Conservation (phyloP, 768 basidiomycete species). For the Leccinum truebloodii region DNA sequence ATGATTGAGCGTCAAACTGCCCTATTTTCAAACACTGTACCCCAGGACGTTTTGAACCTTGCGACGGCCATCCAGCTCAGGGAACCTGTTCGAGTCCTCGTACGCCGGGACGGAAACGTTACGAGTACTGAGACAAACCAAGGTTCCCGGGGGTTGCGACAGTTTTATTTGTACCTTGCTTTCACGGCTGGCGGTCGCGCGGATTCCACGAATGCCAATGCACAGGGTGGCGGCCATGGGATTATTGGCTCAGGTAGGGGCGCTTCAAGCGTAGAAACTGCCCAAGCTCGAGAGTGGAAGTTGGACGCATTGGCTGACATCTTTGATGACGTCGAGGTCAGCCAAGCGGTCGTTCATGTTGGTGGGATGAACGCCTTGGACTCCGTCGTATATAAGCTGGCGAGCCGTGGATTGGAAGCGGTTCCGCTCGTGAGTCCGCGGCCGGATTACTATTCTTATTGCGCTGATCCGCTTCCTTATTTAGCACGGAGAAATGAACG, state of each 20-base stretch:
- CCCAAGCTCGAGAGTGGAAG: constrained; percentile 92
- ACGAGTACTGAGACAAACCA: constrained; percentile 67
- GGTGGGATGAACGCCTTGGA: constrained; percentile 87
- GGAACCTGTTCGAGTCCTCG: constrained; percentile 97
- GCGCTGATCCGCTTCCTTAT: constrained; percentile 16
- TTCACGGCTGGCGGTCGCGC: constrained; percentile 85
- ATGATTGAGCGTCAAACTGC: constrained; percentile 84
- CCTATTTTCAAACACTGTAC: constrained; percentile 97
- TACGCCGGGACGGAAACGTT: constrained; percentile 86
- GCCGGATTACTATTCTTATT: background rate
- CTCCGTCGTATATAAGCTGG: constrained; percentile 87
- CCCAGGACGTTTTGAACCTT: constrained; percentile 95
- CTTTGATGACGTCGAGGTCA: constrained; percentile 82
- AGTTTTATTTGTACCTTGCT: constrained; percentile 95
- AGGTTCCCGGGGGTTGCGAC: constrained; percentile 82
- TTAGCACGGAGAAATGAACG: constrained; percentile 93
- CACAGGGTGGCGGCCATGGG: constrained; percentile 64
- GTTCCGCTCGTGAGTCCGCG: constrained; percentile 74
- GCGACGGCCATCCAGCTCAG: constrained; percentile 90
- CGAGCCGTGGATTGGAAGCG: constrained; percentile 82
- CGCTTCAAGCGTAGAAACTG: constrained; percentile 76
- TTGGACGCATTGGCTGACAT: constrained; percentile 88
- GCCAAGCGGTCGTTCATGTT: constrained; percentile 84
- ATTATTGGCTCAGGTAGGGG: constrained; percentile 94
- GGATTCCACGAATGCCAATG: constrained; percentile 45